Evolutionary conservation across 495 filamentous ascomycete genomes (phyloP).

Genomic region (Daldinia grandis): DNA sequence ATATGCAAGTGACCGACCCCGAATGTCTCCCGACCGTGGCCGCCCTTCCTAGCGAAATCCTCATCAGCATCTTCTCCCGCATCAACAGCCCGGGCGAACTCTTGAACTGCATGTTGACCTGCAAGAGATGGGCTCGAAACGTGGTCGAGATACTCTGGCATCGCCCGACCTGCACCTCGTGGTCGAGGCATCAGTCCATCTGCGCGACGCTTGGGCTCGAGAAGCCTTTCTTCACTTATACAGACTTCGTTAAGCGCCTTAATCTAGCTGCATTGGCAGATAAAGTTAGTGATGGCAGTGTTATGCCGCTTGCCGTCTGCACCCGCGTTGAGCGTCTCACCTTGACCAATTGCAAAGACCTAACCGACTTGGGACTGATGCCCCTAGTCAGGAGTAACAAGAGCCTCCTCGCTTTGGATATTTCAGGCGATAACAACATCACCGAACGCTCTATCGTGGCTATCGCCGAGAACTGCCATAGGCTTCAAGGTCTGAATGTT

Average conservation of each 20-base stretch:
- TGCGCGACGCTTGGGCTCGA: constrained; percentile 74
- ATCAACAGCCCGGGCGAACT: constrained; percentile 78
- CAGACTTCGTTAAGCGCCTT: constrained; percentile 85
- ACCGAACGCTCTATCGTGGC: constrained; percentile 83
- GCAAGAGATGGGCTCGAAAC: constrained; percentile 90
- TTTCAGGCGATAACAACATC: constrained; percentile 79
- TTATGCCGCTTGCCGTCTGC: constrained; percentile 82
- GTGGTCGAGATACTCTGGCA: constrained; percentile 95
- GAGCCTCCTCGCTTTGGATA: constrained; percentile 87
- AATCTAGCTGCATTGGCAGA: constrained; percentile 83
- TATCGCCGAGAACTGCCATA: constrained; percentile 81
- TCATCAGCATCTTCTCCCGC: constrained; percentile 91
- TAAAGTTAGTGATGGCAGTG: constrained; percentile 87
- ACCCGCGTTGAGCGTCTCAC: constrained; percentile 94
- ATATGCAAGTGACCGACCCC: constrained; percentile 68
- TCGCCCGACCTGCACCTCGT: constrained; percentile 86
- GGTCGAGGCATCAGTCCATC: constrained; percentile 79
- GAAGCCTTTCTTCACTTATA: constrained; percentile 82
- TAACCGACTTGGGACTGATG: constrained; percentile 85
- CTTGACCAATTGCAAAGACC: constrained; percentile 83
- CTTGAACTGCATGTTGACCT: constrained; percentile 88
- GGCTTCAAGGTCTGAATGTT: constrained; percentile 93
- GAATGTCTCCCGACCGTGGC: constrained; percentile 78
- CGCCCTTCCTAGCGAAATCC: constrained; percentile 88
- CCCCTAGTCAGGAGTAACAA: constrained; percentile 80